Evolutionary conservation across 2,329 filamentous ascomycete species (phyloP).

Genomic region (Thelonectria rubi): DNA sequence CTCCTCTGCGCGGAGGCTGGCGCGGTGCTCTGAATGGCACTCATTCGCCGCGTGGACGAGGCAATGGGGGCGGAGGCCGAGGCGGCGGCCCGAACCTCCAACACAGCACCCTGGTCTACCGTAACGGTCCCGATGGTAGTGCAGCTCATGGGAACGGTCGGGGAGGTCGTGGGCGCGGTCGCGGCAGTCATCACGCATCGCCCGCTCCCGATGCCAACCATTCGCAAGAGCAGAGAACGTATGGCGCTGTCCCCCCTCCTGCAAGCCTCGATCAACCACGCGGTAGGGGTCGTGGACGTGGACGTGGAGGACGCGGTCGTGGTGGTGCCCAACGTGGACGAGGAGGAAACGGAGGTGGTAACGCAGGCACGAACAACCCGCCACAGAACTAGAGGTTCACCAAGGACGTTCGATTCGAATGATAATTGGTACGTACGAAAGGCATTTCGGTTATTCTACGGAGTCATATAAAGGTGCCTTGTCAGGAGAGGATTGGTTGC

Average conservation of each 20-base stretch:
- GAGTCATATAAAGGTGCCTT: constrained; percentile 13
- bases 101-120: constrained; percentile 64
- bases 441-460: constrained; percentile 11
- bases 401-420: constrained; percentile 6
- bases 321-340: constrained; percentile 49
- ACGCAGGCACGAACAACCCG: constrained; percentile 31
- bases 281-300: constrained; percentile 52
- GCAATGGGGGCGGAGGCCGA: constrained; percentile 49
- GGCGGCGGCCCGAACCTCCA: constrained; percentile 56
- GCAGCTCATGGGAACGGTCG: constrained; percentile 41
- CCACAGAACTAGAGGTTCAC: constrained; percentile 35
- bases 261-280: constrained; percentile 59
- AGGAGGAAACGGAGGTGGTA: constrained; percentile 40
- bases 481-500: constrained; percentile 21
- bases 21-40: constrained; percentile 64
- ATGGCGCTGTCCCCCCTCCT: constrained; percentile 69
- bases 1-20: constrained; percentile 65
- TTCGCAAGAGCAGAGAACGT: constrained; percentile 47
- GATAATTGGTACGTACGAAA: constrained; percentile 12
- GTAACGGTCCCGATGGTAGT: constrained; percentile 49
- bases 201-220: constrained; percentile 33
- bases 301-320: constrained; percentile 52
- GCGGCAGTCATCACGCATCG: constrained; percentile 40
- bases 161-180: constrained; percentile 46
- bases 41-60: constrained; percentile 51